phyloP scores from a whole-genome alignment of 768 basidiomycete species.

The Amyloporia xantha region DNA sequence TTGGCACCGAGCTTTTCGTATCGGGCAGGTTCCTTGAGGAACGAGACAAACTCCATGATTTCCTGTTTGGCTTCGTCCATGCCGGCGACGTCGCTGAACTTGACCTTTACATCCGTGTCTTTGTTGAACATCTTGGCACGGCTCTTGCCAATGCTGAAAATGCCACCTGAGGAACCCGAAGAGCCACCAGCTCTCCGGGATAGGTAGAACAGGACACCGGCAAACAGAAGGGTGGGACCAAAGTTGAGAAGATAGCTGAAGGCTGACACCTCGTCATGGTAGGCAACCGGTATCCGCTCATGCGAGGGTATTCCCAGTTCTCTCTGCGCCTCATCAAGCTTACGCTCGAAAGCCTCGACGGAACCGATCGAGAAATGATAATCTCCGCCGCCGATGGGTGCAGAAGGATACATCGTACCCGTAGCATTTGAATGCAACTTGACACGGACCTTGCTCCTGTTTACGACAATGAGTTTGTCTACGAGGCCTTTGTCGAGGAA shows the following conservation, averaged over 20 bases:
- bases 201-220: constrained; percentile 86
- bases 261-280: constrained; percentile 89
- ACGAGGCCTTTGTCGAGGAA: constrained; percentile 96
- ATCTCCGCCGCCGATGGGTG: constrained; percentile 46
- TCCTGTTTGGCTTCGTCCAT: constrained; percentile 99
- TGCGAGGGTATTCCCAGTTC: constrained; percentile 89
- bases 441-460: constrained; percentile 84
- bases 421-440: constrained; percentile 89
- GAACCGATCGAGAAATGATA: constrained; percentile 98
- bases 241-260: constrained; percentile 80
- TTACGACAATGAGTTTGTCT: constrained; percentile 88
- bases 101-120: constrained; percentile 88
- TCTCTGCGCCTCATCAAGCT: constrained; percentile 87
- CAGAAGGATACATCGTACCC: constrained; percentile 64
- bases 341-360: constrained; percentile 93
- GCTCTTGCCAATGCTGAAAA: constrained; percentile 97
- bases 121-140: constrained; percentile 94
- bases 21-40: constrained; percentile 90
- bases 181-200: constrained; percentile 62
- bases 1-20: constrained; percentile 98
- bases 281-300: constrained; percentile 95
- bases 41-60: constrained; percentile 99
- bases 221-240: constrained; percentile 90
- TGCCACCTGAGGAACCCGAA: constrained; percentile 69
- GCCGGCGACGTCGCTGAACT: constrained; percentile 95